Conservation (phyloP, 371 early-diverging fungal species). For the Mortierella sp. region DNA sequence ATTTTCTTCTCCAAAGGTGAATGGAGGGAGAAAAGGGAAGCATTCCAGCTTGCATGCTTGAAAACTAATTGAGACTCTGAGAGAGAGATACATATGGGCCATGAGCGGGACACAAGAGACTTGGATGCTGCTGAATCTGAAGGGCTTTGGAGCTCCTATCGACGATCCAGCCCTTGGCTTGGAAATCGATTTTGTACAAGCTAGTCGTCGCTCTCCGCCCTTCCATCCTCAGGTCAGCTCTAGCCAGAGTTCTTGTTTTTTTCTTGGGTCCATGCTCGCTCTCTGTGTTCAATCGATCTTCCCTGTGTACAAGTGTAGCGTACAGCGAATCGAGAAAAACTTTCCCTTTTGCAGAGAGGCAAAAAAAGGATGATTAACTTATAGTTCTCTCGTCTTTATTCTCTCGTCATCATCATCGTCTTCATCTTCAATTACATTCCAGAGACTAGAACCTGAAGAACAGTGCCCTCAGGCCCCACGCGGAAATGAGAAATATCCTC, state of each 20-base stretch:
- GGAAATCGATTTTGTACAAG: too few species aligned
- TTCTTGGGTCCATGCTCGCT: too few species aligned
- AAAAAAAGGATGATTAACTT: too few species aligned
- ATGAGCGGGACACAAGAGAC: too few species aligned
- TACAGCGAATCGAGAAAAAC: background rate
- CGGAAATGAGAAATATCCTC: conserved; percentile 17
- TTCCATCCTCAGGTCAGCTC: too few species aligned
- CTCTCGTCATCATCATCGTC: background rate
- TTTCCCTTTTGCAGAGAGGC: background rate
- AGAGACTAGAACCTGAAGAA: background rate
- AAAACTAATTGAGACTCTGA: background rate
- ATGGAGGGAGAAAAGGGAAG: too few species aligned
- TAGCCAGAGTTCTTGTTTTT: too few species aligned
- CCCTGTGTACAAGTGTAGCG: background rate
- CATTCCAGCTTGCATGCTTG: background rate
- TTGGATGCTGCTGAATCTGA: too few species aligned
- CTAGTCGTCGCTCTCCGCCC: too few species aligned
- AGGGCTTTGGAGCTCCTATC: too few species aligned
- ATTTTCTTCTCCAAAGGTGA: background rate
- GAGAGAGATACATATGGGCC: background rate
- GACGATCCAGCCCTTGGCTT: too few species aligned
- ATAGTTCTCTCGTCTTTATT: background rate
- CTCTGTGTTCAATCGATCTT: too few species aligned
- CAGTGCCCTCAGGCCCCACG: conserved; percentile 3
- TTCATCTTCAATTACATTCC: background rate